These are phyloP conservation scores for Alternaria rosae DNA, from an alignment of 2,329 filamentous ascomycete genomes.

Conservation along the genomic window DNA sequence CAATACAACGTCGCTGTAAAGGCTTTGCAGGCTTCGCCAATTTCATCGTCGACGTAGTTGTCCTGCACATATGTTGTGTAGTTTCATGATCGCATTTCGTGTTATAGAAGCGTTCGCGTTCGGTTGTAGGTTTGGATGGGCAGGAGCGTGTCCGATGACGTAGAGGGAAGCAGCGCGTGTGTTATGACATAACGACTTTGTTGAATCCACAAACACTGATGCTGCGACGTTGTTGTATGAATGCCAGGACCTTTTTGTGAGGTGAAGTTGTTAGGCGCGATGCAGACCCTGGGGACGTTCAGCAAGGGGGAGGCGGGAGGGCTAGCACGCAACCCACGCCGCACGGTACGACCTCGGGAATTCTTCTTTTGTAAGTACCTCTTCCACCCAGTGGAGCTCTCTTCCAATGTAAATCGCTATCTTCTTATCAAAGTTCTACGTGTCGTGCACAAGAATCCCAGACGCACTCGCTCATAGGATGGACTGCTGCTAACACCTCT, in stretches of 20 bases:
- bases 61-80: too few species aligned
- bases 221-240: neutral
- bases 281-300: neutral
- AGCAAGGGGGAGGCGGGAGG: neutral
- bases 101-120: neutral
- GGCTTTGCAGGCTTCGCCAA: too few species aligned
- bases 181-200: neutral
- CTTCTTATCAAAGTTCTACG: too few species aligned
- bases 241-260: neutral
- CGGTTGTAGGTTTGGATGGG: neutral
- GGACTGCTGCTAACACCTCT: too few species aligned
- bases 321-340: neutral
- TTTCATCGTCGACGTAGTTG: too few species aligned
- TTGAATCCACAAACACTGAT: neutral
- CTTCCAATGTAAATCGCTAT: too few species aligned
- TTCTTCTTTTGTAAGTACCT: too few species aligned
- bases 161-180: neutral
- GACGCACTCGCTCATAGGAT: too few species aligned
- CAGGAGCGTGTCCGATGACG: neutral
- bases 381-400: too few species aligned
- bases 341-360: neutral
- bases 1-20: neutral
- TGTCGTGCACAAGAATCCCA: too few species aligned
- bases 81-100: too few species aligned
- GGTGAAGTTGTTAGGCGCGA: too few species aligned